Base-by-base conservation (phyloP, 306 rosid genomes). In the Erythrophleum fordii region DNA sequence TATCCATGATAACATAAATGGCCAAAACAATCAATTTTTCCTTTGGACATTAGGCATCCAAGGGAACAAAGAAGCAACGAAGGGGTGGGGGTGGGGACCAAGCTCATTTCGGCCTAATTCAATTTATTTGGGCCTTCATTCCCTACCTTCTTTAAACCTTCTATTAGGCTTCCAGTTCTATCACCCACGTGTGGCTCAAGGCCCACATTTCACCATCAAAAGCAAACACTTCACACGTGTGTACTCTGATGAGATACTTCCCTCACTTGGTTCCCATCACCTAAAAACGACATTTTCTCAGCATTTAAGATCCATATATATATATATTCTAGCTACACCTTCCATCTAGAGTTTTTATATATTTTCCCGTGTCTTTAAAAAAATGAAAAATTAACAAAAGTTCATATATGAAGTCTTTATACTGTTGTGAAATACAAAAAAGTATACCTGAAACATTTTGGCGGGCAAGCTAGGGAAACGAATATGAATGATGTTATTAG, bases 101-200 rank as follows among this genome's bases (percentile, higher is more conserved):
- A 41, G 35, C 18, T 76, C 72, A 11, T 61, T 73, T 61, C 72
- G 68, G 75, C 83, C 78, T 49, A 58, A 52, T 52, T 52, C 25
- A 0, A 52, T 69, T 77, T 48, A 53, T 37, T 65, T 82, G 82
- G 77, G 80, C 83, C 81, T 77, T 79, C 68, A 29, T 59, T 35
- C 59, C 55, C 29, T 61, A 13, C 64, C 78, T 12, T 31, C 78
- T 81, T 53, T 69, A 2, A 64, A 52, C 79, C 46, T 77, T 83
- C n/a, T 73, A 49, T 52, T 71, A 76, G 55, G 52, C 70, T 14
- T 56, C 61, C 44, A 18, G 55, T 59, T 55, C 76, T 82, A 67
- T 55, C 84, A 69, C 80, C 85, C 92, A 85, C 95, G 92, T 89
- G 90, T 84, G 88, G 72, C 70, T 81, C 45, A 46, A 79, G 79